phyloP scores from a whole-genome alignment of 2,329 filamentous ascomycete genomes.

The Thyridium curvatum region DNA sequence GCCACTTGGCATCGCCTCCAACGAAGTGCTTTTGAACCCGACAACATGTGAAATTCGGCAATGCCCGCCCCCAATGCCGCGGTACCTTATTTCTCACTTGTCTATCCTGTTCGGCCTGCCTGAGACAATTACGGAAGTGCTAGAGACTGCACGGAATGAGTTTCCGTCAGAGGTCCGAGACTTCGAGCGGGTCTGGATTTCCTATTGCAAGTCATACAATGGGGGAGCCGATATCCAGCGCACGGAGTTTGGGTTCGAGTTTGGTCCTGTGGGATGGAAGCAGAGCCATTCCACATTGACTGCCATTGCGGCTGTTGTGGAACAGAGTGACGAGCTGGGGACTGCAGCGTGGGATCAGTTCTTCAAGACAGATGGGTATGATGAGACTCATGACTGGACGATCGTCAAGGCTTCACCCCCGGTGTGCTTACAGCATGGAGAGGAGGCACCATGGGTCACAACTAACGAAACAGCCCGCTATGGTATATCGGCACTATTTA shows the following conservation, averaged over 20 bases:
- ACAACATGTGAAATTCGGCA: slow-evolving; percentile 44
- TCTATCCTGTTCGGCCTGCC: slow-evolving; percentile 52
- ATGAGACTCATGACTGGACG: slow-evolving; percentile 25
- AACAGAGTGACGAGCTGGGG: slow-evolving; percentile 39
- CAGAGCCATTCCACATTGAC: slow-evolving; percentile 55
- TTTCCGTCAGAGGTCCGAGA: too few species aligned
- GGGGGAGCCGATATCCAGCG: slow-evolving; percentile 42
- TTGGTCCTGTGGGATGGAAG: slow-evolving; percentile 35
- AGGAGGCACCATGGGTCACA: slow-evolving; percentile 50
- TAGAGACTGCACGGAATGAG: slow-evolving; percentile 40
- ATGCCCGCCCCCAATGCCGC: slow-evolving; percentile 45
- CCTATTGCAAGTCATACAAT: slow-evolving; percentile 54
- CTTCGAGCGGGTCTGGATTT: slow-evolving; percentile 49
- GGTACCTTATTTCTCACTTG: slow-evolving; percentile 47
- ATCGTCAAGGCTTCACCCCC: slow-evolving; percentile 34
- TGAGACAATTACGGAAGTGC: slow-evolving; percentile 50
- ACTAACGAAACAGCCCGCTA: slow-evolving; percentile 53
- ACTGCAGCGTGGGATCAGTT: slow-evolving; percentile 49
- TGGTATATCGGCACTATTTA: slow-evolving; percentile 50
- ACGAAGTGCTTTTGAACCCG: slow-evolving; percentile 44
- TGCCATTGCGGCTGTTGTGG: slow-evolving; percentile 44
- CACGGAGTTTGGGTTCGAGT: slow-evolving; percentile 40
- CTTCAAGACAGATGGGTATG: slow-evolving; percentile 38
- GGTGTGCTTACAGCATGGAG: slow-evolving; percentile 36
- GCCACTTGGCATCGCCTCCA: slow-evolving; percentile 53